Evolutionary conservation across 805 yeast genomes (phyloP).

Genomic region (Candida adriatica): DNA sequence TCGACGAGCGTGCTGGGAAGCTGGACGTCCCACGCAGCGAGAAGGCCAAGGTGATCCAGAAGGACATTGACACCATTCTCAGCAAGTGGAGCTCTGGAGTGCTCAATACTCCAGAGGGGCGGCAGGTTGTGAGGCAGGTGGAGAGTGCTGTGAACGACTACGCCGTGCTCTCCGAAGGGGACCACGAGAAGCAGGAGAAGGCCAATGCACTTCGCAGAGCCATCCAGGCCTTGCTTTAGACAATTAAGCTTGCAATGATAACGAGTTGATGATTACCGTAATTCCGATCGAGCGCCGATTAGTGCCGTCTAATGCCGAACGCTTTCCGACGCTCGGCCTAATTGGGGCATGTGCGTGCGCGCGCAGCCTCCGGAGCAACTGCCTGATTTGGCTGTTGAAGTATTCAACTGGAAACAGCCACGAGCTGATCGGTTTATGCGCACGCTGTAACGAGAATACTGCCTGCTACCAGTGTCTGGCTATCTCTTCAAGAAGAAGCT

Average conservation of each 20-base stretch:
- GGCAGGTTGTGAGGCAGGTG: constrained; percentile 10
- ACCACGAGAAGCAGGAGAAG: constrained; percentile 4
- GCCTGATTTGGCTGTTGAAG: constrained; percentile 4
- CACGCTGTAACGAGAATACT: too few species aligned
- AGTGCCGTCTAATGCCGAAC: too few species aligned
- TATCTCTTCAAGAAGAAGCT: too few species aligned
- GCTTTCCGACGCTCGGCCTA: too few species aligned
- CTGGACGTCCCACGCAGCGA: constrained; percentile 4
- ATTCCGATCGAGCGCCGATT: too few species aligned
- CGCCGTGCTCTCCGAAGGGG: constrained; percentile 5
- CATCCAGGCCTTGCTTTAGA: constrained; percentile 12
- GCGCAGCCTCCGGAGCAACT: constrained; percentile 1
- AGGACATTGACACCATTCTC: constrained; percentile 19
- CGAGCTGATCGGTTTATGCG: too few species aligned
- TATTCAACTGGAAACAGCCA: too few species aligned
- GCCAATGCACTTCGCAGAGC: constrained; percentile 14
- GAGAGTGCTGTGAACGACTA: constrained; percentile 17
- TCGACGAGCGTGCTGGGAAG: constrained; percentile 22
- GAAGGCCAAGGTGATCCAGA: constrained; percentile 5
- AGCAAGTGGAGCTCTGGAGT: constrained; percentile 17
- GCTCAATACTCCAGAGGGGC: constrained; percentile 13
- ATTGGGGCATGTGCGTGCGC: too few species aligned
- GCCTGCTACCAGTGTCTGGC: too few species aligned
- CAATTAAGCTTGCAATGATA: background rate
- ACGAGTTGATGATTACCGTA: too few species aligned